Base-by-base conservation (phyloP, 768 basidiomycete species). In the Pisolithus microcarpus region DNA sequence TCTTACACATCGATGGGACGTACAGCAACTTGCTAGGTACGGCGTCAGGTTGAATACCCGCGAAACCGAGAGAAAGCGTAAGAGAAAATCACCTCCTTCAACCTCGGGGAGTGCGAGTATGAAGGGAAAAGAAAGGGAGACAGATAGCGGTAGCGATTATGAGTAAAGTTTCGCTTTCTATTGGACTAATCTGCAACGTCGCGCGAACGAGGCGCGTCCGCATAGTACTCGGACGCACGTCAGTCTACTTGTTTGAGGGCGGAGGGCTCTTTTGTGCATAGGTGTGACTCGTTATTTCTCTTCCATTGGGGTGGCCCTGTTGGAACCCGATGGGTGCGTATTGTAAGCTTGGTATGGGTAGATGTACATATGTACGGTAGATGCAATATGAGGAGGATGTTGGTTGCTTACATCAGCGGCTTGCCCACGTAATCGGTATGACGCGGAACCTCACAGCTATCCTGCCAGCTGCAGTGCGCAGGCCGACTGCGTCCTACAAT, bases 41-140 rank as follows among this genome's bases (percentile, higher is more conserved):
- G 66, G 66, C 7, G 66, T 68, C 2, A 61, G 66, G n/a, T 59
- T 68, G 23, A 68, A 68, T 50, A 70, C 66, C n/a, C 66, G 66
- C 46, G 66, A 68, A 42, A 66, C 66, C 4, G 66, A 68, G 51
- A 68, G 66, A 9, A 68, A 70, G 40, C 68, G 66, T 3, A 69
- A 67, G 38, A 66, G 66, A 50, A 70, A 65, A 46, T 54, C 38
- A 9, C 48, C 52, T 9, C 43, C 51, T 44, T 53, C 56, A 7
- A 37, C 46, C 16, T 19, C 50, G 24, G 26, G 56, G 38, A 51
- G 38, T 21, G 18, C 18, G 10, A 26, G 16, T 19, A 15, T 38
- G 7, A 49, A 48, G 43, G 39, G 34, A 5, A 51, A 46, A 19
- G n/a, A 38, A 16, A 43, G 51, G 53, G 43, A 44, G 24, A 58